A percentile compares a stretch with the other conserved stretches of the same genome.
These are phyloP conservation scores for Oenanthe javanica DNA, from an alignment of 140 eudicot species.

Conservation along the genomic window DNA sequence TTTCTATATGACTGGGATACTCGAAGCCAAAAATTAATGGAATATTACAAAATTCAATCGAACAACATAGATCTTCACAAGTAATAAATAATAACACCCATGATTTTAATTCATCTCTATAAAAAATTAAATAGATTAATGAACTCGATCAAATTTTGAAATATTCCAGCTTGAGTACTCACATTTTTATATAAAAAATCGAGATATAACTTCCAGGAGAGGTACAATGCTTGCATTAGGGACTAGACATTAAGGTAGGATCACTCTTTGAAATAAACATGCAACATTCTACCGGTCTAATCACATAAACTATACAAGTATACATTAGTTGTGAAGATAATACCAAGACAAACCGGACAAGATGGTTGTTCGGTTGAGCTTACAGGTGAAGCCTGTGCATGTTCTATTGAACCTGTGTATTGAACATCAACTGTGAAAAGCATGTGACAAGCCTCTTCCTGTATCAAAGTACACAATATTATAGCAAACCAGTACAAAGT, in stretches of 20 bases:
- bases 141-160: not conserved
- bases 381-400: constrained; percentile 50
- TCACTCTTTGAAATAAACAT: not conserved
- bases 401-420: constrained; percentile 85
- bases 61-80: not conserved
- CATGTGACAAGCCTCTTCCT: constrained; percentile 81
- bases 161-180: not conserved
- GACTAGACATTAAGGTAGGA: not conserved
- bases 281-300: not conserved
- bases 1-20: not conserved
- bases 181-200: not conserved
- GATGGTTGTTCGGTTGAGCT: constrained; percentile 73
- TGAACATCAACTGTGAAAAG: constrained; percentile 72
- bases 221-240: not conserved
- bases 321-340: constrained; percentile 8
- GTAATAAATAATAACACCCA: not conserved
- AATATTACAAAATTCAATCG: not conserved
- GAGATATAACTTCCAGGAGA: not conserved
- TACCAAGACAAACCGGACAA: constrained; percentile 97
- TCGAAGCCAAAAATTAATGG: not conserved
- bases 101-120: not conserved
- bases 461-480: constrained; percentile 13
- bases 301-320: not conserved
- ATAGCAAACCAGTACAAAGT: not conserved
- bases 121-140: not conserved